These are phyloP conservation scores for Tylopilus cervinicoccineus DNA, from an alignment of 768 basidiomycete species.

Conservation along the genomic window DNA sequence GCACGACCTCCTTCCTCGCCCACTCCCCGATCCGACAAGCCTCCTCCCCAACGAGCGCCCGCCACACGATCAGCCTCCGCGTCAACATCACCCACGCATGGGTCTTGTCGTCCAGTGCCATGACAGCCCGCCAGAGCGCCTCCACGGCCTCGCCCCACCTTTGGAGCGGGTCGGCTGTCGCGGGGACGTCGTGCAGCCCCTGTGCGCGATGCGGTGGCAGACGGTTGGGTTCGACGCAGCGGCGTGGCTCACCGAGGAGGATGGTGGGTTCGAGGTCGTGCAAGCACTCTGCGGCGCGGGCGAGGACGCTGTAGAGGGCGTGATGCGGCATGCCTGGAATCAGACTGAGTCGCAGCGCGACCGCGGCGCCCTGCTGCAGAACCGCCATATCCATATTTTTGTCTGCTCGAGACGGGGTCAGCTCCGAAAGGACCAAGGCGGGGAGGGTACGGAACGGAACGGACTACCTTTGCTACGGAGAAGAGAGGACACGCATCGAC, in stretches of 20 bases:
- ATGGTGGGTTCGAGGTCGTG: conserved; percentile 25
- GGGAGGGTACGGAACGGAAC: neutral
- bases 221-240: neutral
- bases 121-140: conserved; percentile 34
- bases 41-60: conserved; percentile 40
- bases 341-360: conserved; percentile 36
- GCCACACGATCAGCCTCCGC: conserved; percentile 53
- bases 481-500: conserved; percentile 43
- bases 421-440: neutral
- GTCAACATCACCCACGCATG: conserved; percentile 52
- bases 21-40: conserved; percentile 46
- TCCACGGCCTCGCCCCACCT: conserved; percentile 54
- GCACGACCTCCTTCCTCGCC: conserved; percentile 37
- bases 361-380: conserved; percentile 25
- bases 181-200: conserved; percentile 34
- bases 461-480: conserved; percentile 12
- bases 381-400: conserved; percentile 14
- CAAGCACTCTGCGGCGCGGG: conserved; percentile 26
- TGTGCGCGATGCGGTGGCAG: conserved; percentile 33
- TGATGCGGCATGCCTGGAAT: conserved; percentile 26
- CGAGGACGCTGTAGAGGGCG: conserved; percentile 32
- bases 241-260: neutral
- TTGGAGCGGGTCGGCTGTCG: conserved; percentile 27
- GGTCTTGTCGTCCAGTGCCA: conserved; percentile 19
- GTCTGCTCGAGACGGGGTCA: conserved; percentile 10